Base-by-base conservation (phyloP, 257 asterid genomes). In the Parsonsia alboflavescens region DNA sequence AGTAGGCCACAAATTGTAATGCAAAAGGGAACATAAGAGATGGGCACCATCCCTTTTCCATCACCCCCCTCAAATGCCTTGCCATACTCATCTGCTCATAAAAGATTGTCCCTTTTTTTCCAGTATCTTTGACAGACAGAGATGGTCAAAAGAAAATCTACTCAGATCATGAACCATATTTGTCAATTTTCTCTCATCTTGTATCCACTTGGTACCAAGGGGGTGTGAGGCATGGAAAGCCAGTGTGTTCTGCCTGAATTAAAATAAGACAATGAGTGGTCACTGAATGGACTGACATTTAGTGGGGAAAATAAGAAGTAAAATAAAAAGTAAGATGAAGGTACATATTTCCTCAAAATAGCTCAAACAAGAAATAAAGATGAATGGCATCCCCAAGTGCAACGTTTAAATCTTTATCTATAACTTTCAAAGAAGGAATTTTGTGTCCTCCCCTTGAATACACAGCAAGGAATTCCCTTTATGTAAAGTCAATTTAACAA, bases 1-100 rank as follows among this genome's bases (percentile, higher is more conserved):
- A 19, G 81, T 77, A 56, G 84, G 80, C 58, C 82, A 75, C 71
- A n/a, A 21, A 68, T n/a, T 41, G 66, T 68, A 58, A 53, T 22
- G n/a, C 17, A 64, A 42, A 57, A 49, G 79, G 85, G 73, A 74
- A 73, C 81, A 80, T 17, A 33, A 64, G 45, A 57, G 52, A 62
- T 73, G 75, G 69, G 74, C 19, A 36, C 80, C 83, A 83, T 81
- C 68, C 71, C 79, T 46, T 79, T 63, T 72, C 77, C 82, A 78
- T 71, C 56, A 21, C 79, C 72, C 79, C 72, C 28, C 85, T 28
- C 80, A 73, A 77, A 79, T 75, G 77, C 56, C 52, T 70, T 9
- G 65, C 33, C 33, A 71, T 33, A 49, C 7, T n/a, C 61, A 67
- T 44, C 21, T 45, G 36, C 28, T 62, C 42, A 26, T 22, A n/a